Evolutionary conservation across 371 early-diverging fungal genomes (phyloP).

Genomic region (Dinochytrium kinnereticum): DNA sequence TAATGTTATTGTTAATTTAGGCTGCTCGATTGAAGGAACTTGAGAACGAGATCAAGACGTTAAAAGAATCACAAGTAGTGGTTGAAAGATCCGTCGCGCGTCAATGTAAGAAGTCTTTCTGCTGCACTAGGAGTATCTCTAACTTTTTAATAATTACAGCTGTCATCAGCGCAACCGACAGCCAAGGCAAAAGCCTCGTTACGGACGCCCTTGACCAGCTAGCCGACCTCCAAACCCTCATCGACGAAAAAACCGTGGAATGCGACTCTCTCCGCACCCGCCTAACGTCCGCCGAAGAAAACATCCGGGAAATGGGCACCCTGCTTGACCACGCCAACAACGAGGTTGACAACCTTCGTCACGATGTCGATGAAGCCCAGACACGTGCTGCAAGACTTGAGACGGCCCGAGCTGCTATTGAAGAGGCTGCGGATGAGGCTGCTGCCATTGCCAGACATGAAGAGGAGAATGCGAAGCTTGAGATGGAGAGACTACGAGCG

Average conservation of each 20-base stretch:
- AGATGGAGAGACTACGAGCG: constrained; percentile 1
- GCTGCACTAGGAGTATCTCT: not conserved
- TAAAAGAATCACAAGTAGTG: not conserved
- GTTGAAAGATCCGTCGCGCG: not conserved
- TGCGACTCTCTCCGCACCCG: constrained; percentile 1
- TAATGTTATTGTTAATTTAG: not conserved
- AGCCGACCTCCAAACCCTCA: not conserved
- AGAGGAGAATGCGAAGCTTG: not conserved
- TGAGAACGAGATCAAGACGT: not conserved
- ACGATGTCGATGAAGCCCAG: constrained; percentile 22
- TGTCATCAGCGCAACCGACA: not conserved
- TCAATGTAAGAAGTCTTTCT: not conserved
- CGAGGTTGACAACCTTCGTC: constrained; percentile 22
- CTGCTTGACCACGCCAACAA: not conserved
- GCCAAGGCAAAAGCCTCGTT: not conserved
- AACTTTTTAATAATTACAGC: not conserved
- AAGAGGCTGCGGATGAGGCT: not conserved
- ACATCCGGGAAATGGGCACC: not conserved
- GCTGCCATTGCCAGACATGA: not conserved
- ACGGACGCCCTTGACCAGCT: not conserved
- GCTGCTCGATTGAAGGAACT: not conserved
- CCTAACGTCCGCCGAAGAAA: not conserved
- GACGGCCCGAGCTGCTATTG: not conserved
- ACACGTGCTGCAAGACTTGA: not conserved
- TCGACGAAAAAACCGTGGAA: not conserved